Percentiles rank a stretch among this genome's conserved stretches.
These are phyloP conservation scores for Geranomyces michiganensis DNA, from an alignment of 192 early-diverging fungal genomes.

Conservation along the genomic window DNA sequence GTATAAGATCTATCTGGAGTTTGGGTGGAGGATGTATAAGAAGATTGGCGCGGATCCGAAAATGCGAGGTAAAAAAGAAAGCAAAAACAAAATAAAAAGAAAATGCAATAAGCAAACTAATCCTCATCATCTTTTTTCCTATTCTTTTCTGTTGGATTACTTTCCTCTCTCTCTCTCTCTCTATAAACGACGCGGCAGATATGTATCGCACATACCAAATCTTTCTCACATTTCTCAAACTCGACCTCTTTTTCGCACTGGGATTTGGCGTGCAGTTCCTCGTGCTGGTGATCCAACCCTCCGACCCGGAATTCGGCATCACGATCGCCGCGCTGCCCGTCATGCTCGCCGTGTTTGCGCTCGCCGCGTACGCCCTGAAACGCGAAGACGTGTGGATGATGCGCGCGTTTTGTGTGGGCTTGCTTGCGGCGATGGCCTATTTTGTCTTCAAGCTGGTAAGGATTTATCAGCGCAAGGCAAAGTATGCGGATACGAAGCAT, in stretches of 20 bases:
- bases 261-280: slow-evolving; percentile 73
- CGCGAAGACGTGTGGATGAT: slow-evolving; percentile 65
- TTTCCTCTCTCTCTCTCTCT: background rate
- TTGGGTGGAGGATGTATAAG: slow-evolving; percentile 63
- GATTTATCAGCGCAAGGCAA: slow-evolving; percentile 51
- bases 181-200: too few relatives aligned
- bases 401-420: slow-evolving; percentile 57
- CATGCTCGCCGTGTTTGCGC: slow-evolving; percentile 58
- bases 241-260: slow-evolving; percentile 80
- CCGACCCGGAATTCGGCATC: slow-evolving; percentile 44
- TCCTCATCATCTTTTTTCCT: too few relatives aligned
- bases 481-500: slow-evolving; percentile 41
- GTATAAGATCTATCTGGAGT: slow-evolving; percentile 51
- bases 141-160: too few relatives aligned
- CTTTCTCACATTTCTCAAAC: slow-evolving; percentile 75
- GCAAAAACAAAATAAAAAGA: too few relatives aligned
- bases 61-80: slow-evolving; percentile 39
- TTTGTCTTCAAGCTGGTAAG: slow-evolving; percentile 69
- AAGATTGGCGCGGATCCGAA: slow-evolving; percentile 57
- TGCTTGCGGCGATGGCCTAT: slow-evolving; percentile 64
- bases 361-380: slow-evolving; percentile 70
- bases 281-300: slow-evolving; percentile 54
- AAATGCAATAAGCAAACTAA: too few relatives aligned
- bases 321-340: slow-evolving; percentile 64
- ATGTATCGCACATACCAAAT: slow-evolving; percentile 68